These are phyloP conservation scores for Plasmopara halstedii DNA, from an alignment of 352 stramenopile species.

Conservation along the genomic window DNA sequence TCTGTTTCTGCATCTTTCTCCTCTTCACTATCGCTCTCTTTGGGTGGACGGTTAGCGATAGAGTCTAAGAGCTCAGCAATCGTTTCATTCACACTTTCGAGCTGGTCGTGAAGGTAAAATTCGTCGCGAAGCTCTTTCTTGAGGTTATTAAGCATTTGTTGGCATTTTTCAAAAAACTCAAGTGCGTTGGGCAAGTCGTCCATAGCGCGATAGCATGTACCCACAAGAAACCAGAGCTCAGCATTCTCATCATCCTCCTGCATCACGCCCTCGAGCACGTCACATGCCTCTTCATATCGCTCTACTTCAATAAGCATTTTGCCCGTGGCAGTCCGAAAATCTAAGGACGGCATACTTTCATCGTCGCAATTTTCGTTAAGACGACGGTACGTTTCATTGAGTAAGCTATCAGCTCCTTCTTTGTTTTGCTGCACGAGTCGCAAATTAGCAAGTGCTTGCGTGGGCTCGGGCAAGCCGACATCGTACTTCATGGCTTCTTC, in stretches of 20 bases:
- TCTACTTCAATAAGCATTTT: conserved; percentile 86
- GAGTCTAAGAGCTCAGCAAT: conserved; percentile 43
- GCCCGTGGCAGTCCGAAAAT: conserved; percentile 77
- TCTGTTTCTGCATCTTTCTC: conserved; percentile 22
- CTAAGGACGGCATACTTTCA: conserved; percentile 66
- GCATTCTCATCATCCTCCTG: conserved; percentile 87
- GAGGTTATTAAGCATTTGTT: conserved; percentile 69
- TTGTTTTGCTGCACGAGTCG: conserved; percentile 90
- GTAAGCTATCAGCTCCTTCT: conserved; percentile 81
- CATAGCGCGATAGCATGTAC: conserved; percentile 81
- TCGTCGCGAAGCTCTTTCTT: conserved; percentile 63
- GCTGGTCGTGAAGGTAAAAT: conserved; percentile 72
- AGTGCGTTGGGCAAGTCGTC: conserved; percentile 73
- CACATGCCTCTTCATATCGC: conserved; percentile 68
- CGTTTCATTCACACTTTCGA: conserved; percentile 66
- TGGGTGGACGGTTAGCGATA: conserved; percentile 49
- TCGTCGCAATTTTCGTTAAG: conserved; percentile 75
- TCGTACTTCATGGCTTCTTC: conserved; percentile 87
- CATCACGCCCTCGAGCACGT: conserved; percentile 83
- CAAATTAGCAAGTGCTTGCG: conserved; percentile 93
- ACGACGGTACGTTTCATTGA: conserved; percentile 88
- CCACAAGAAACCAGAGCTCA: conserved; percentile 86
- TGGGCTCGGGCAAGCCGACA: conserved; percentile 86
- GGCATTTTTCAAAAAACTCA: conserved; percentile 83
- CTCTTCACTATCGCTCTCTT: conserved; percentile 41